Percentiles rank a stretch among this genome's conserved stretches.
Evolutionary conservation across 495 filamentous ascomycete genomes (phyloP).

Genomic region (Aspergillus taichungensis): DNA sequence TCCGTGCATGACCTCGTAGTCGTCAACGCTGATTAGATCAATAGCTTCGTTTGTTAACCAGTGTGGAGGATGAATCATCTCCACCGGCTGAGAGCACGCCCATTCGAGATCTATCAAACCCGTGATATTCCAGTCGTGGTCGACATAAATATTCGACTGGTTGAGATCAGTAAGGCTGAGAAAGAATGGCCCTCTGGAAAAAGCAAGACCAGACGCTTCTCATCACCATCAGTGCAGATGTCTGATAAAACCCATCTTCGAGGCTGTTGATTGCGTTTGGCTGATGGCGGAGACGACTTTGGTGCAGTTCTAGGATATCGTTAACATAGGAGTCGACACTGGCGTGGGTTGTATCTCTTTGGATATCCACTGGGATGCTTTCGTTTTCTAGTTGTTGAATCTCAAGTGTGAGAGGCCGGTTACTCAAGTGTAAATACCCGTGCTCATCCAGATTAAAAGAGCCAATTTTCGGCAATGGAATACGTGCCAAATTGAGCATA

Average conservation of each 20-base stretch:
- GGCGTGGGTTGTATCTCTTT: constrained; percentile 20
- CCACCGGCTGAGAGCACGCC: constrained; percentile 26
- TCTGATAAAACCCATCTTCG: constrained; percentile 20
- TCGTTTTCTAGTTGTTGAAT: constrained; percentile 24
- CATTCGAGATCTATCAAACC: constrained; percentile 29
- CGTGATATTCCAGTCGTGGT: constrained; percentile 19
- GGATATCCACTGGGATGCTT: constrained; percentile 16
- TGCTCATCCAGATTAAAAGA: constrained; percentile 22
- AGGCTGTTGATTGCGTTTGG: constrained; percentile 22
- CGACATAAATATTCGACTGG: constrained; percentile 24
- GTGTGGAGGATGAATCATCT: constrained; percentile 24
- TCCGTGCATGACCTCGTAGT: constrained; percentile 8
- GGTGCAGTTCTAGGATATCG: constrained; percentile 23
- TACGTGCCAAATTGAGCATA: constrained; percentile 19
- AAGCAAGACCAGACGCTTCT: constrained; percentile 18
- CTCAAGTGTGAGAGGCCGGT: constrained; percentile 21
- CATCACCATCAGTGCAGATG: constrained; percentile 19
- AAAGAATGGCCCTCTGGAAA: constrained; percentile 16
- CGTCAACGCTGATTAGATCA: constrained; percentile 12
- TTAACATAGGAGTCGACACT: constrained; percentile 23
- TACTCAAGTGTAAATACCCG: constrained; percentile 18
- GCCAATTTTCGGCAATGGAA: constrained; percentile 24
- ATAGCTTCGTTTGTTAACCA: constrained; percentile 24
- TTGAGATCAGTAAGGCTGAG: constrained; percentile 23
- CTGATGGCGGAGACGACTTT: constrained; percentile 25